Evolutionary conservation across 2,329 filamentous ascomycete genomes (phyloP).

Genomic region (Claviceps sorghi): DNA sequence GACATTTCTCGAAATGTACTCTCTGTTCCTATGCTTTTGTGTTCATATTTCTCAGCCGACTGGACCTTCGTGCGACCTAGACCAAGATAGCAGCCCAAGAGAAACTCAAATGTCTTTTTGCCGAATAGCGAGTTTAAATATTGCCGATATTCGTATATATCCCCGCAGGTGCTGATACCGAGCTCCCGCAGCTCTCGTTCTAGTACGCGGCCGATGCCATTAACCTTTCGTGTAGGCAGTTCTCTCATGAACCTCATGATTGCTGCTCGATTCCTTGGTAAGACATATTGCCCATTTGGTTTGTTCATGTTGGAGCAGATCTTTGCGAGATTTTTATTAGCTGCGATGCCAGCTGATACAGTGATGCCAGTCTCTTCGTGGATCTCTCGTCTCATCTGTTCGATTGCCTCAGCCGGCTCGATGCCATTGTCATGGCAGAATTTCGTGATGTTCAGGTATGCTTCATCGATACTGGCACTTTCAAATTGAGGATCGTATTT

Average conservation of each 20-base stretch:
- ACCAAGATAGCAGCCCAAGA: slow-evolving; percentile 72
- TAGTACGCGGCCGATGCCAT: slow-evolving; percentile 86
- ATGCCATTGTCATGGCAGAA: slow-evolving; percentile 62
- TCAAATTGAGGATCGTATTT: slow-evolving; percentile 88
- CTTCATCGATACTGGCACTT: slow-evolving; percentile 89
- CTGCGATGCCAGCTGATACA: slow-evolving; percentile 85
- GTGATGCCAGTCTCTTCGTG: slow-evolving; percentile 66
- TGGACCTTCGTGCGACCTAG: slow-evolving; percentile 74
- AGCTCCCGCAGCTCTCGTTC: slow-evolving; percentile 82
- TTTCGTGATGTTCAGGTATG: slow-evolving; percentile 84
- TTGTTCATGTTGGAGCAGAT: slow-evolving; percentile 95
- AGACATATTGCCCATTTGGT: slow-evolving; percentile 76
- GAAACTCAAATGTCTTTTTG: slow-evolving; percentile 77
- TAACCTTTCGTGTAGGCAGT: slow-evolving; percentile 78
- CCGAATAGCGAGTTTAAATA: slow-evolving; percentile 69
- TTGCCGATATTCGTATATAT: slow-evolving; percentile 65
- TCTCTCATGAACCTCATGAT: slow-evolving; percentile 79
- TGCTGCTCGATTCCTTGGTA: slow-evolving; percentile 54
- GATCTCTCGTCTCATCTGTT: slow-evolving; percentile 64
- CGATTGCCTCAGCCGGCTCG: slow-evolving; percentile 56
- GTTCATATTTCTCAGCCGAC: slow-evolving; percentile 75
- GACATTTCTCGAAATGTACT: slow-evolving; percentile 76
- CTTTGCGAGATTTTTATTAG: slow-evolving; percentile 87
- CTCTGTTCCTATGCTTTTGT: slow-evolving; percentile 90
- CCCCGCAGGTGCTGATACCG: slow-evolving; percentile 75